Evolutionary conservation across 78 protist genomes (phyloP).

Genomic region (Dictyostelium firmibasis): DNA sequence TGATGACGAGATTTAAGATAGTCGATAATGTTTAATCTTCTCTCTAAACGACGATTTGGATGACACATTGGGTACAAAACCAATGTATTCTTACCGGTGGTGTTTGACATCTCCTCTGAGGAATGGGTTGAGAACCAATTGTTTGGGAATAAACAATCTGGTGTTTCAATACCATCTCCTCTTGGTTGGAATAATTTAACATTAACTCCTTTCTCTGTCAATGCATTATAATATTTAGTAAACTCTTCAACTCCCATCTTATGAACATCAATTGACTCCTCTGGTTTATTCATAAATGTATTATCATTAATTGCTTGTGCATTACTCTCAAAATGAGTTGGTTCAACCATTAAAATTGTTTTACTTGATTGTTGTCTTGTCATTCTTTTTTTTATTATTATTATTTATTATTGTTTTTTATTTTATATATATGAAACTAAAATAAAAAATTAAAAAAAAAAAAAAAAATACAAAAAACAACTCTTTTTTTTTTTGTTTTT

Average conservation of each 20-base stretch:
- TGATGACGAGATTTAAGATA: background rate
- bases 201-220: background rate
- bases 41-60: slow-evolving; percentile 56
- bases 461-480: too few relatives aligned
- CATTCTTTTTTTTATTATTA: background rate
- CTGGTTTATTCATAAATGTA: slow-evolving; percentile 59
- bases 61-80: slow-evolving; percentile 72
- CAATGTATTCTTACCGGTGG: background rate
- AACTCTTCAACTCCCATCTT: slow-evolving; percentile 11
- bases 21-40: slow-evolving; percentile 48
- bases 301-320: slow-evolving; percentile 67
- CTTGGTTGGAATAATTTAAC: slow-evolving; percentile 27
- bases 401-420: background rate
- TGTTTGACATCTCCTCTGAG: background rate
- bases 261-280: slow-evolving; percentile 21
- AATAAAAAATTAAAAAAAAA: too few relatives aligned
- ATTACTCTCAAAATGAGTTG: slow-evolving; percentile 61
- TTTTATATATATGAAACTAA: too few relatives aligned
- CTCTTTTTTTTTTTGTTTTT: too few relatives aligned
- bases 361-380: slow-evolving; percentile 46
- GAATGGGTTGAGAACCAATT: slow-evolving; percentile 81
- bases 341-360: slow-evolving; percentile 59
- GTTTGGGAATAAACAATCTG: slow-evolving; percentile 77
- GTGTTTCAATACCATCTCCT: slow-evolving; percentile 67
- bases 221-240: slow-evolving; percentile 25